These are phyloP conservation scores for Monilinia fructigena DNA, from an alignment of 2,329 filamentous ascomycete species.

Conservation along the genomic window DNA sequence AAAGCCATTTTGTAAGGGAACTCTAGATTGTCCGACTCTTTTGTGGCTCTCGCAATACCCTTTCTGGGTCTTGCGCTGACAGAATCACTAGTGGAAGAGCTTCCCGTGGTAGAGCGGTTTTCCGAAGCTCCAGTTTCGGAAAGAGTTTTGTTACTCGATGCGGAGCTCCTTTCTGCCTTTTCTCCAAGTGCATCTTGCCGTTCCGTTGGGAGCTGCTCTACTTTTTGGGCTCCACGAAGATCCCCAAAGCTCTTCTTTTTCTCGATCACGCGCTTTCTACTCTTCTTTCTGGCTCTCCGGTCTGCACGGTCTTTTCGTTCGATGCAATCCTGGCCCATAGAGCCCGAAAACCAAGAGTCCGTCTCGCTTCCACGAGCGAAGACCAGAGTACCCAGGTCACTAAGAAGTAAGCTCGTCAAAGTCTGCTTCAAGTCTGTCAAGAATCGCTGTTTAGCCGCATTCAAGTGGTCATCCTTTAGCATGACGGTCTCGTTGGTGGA, in stretches of 20 bases:
- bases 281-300: conserved; percentile 43
- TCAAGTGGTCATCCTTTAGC: conserved; percentile 53
- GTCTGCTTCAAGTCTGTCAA: conserved; percentile 74
- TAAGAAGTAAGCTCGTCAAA: conserved; percentile 79
- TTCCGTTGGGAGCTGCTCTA: conserved; percentile 31
- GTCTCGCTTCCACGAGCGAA: conserved; percentile 87
- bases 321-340: conserved; percentile 64
- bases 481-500: conserved; percentile 68
- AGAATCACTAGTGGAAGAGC: conserved; percentile 37
- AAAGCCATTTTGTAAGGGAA: conserved; percentile 85
- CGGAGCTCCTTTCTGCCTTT: conserved; percentile 33
- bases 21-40: conserved; percentile 45
- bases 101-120: conserved; percentile 33
- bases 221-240: conserved; percentile 53
- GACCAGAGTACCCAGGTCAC: conserved; percentile 82
- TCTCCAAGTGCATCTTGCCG: conserved; percentile 30
- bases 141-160: conserved; percentile 28
- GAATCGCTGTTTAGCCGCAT: conserved; percentile 74
- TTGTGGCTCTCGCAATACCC: conserved; percentile 26
- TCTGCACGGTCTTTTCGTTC: conserved; percentile 55
- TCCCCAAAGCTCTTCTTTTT: conserved; percentile 70
- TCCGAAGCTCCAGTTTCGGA: conserved; percentile 32
- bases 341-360: conserved; percentile 75
- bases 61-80: conserved; percentile 28
- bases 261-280: conserved; percentile 53